These are phyloP conservation scores for Alternaria brassicae DNA, from an alignment of 2,329 filamentous ascomycete genomes.

Conservation along the genomic window DNA sequence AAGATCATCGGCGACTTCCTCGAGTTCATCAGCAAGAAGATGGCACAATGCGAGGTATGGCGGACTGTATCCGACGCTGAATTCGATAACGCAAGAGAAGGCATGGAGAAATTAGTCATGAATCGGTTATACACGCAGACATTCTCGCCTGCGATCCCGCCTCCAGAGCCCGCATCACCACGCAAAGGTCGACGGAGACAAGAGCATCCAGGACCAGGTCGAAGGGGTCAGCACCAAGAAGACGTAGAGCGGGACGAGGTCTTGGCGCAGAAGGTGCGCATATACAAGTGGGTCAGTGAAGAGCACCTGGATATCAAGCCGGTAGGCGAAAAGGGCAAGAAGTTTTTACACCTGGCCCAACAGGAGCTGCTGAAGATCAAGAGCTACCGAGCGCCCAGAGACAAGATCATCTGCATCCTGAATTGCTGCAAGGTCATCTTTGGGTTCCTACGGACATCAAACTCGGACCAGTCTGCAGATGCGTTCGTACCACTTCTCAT, in stretches of 20 bases:
- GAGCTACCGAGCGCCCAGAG: constrained; percentile 92
- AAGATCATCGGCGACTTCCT: constrained; percentile 98
- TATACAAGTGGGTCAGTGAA: constrained; percentile 94
- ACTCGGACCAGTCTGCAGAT: constrained; percentile 93
- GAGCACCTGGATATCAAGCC: constrained; percentile 91
- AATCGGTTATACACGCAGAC: constrained; percentile 95
- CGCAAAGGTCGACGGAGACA: constrained; percentile 71
- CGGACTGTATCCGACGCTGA: constrained; percentile 93
- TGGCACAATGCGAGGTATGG: constrained; percentile 97
- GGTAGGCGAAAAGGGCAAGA: constrained; percentile 82
- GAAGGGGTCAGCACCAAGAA: constrained; percentile 94
- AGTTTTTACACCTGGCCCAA: constrained; percentile 87
- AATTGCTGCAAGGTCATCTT: constrained; percentile 99
- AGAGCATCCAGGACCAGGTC: constrained; percentile 72
- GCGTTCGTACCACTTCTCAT: constrained; percentile 91
- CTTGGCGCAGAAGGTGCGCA: constrained; percentile 94
- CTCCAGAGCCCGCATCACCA: constrained; percentile 76
- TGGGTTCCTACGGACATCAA: constrained; percentile 88
- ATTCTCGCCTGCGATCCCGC: constrained; percentile 90
- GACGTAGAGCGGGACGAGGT: constrained; percentile 96
- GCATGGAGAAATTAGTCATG: constrained; percentile 99
- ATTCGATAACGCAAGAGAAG: constrained; percentile 97
- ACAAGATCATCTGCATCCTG: constrained; percentile 97
- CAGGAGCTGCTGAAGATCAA: constrained; percentile 97
- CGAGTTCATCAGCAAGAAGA: constrained; percentile 96